These are phyloP conservation scores for Boletus rubropictus DNA, from an alignment of 768 basidiomycete species.

Conservation along the genomic window DNA sequence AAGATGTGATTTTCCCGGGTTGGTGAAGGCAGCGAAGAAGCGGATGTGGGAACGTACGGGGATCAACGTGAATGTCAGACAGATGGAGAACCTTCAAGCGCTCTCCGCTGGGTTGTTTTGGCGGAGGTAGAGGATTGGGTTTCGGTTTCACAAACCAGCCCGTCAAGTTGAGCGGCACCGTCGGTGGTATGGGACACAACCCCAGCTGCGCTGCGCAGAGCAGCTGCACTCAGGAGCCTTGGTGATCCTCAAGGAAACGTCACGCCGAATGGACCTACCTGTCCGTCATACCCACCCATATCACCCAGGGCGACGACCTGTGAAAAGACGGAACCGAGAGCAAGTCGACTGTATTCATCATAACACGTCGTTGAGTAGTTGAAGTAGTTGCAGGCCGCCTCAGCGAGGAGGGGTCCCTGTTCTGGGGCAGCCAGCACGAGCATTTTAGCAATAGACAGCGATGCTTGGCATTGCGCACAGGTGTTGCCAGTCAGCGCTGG, in stretches of 20 bases:
- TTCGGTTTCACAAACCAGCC: conserved; percentile 50
- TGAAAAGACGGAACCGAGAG: conserved; percentile 40
- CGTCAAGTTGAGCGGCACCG: conserved; percentile 40
- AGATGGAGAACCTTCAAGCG: conserved; percentile 45
- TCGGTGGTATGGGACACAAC: conserved; percentile 36
- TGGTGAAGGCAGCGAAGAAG: too few relatives aligned
- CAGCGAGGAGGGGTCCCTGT: conserved; percentile 36
- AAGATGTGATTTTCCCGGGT: not conserved
- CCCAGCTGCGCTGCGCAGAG: conserved; percentile 36
- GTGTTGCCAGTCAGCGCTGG: conserved; percentile 33
- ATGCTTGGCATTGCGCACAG: conserved; percentile 38
- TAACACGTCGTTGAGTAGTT: conserved; percentile 34
- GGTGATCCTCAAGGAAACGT: not conserved
- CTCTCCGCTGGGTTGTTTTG: conserved; percentile 39
- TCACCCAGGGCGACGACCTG: conserved; percentile 45
- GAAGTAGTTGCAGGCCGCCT: conserved; percentile 41
- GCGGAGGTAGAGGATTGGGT: conserved; percentile 39
- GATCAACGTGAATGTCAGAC: conserved; percentile 48
- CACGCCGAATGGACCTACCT: conserved; percentile 24
- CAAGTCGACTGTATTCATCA: conserved; percentile 28
- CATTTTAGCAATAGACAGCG: conserved; percentile 38
- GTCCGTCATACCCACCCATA: conserved; percentile 46
- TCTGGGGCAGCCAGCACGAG: conserved; percentile 39
- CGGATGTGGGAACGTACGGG: conserved; percentile 31
- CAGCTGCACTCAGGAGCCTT: conserved; percentile 1